Conservation (phyloP, 1,284 basidiomycete species). For the Calocybe gambosa region DNA sequence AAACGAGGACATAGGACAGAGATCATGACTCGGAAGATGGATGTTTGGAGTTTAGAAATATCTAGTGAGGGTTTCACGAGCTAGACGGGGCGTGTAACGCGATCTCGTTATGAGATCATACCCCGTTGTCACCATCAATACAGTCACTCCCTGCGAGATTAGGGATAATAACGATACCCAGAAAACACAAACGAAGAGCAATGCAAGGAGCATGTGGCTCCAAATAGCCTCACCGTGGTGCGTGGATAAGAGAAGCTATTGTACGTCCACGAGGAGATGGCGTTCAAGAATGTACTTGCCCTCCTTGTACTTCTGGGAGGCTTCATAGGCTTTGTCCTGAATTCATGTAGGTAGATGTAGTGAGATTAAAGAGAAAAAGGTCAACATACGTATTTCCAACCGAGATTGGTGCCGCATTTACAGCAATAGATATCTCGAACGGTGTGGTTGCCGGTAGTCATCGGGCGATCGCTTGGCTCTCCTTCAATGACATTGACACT, state of each 20-base stretch:
- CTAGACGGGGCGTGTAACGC: slow-evolving; percentile 7
- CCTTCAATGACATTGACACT: slow-evolving; percentile 90
- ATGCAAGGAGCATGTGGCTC: slow-evolving; percentile 21
- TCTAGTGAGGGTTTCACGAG: slow-evolving; percentile 1
- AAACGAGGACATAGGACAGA: background rate
- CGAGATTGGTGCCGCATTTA: slow-evolving; percentile 81
- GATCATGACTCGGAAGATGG: background rate
- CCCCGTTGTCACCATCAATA: too few species aligned
- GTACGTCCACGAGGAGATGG: slow-evolving; percentile 78
- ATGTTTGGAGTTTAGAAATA: background rate
- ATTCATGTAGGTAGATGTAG: slow-evolving; percentile 10
- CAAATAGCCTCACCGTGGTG: background rate
- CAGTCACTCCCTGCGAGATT: slow-evolving; percentile 3
- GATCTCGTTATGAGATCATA: slow-evolving; percentile 1
- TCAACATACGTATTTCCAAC: slow-evolving; percentile 94
- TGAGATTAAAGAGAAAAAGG: background rate
- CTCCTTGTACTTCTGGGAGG: slow-evolving; percentile 95
- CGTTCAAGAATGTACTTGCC: slow-evolving; percentile 97
- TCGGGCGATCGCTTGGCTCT: slow-evolving; percentile 84
- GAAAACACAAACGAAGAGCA: slow-evolving; percentile 17
- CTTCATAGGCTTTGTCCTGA: slow-evolving; percentile 88
- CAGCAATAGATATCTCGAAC: slow-evolving; percentile 92
- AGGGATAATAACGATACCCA: slow-evolving; percentile 14
- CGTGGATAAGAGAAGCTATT: slow-evolving; percentile 40
- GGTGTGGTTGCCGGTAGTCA: slow-evolving; percentile 96